These are phyloP conservation scores for Phytophthora cryptogea DNA, from an alignment of 352 stramenopile species.

Conservation along the genomic window DNA sequence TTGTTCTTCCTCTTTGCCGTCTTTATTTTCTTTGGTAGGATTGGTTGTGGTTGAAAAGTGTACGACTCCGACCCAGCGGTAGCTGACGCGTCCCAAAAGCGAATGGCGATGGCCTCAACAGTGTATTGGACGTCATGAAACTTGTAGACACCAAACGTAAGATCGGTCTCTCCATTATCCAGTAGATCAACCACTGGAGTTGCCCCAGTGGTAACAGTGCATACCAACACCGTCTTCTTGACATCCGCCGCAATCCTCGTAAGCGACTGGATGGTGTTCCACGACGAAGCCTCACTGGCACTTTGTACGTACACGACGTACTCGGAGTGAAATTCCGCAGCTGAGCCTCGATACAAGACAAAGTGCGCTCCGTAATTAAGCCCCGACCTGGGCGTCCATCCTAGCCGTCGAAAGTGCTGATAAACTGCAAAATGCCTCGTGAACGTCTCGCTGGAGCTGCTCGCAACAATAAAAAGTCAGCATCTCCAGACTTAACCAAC, in stretches of 20 bases:
- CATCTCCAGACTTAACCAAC: neutral
- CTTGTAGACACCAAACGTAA: slow-evolving; percentile 38
- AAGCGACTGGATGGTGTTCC: slow-evolving; percentile 65
- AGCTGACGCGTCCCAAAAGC: slow-evolving; percentile 56
- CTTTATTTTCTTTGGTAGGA: slow-evolving; percentile 42
- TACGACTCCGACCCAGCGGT: slow-evolving; percentile 29
- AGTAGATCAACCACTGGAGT: neutral
- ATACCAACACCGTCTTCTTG: slow-evolving; percentile 80
- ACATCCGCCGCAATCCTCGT: slow-evolving; percentile 77
- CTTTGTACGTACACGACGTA: slow-evolving; percentile 70
- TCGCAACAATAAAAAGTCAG: slow-evolving; percentile 1
- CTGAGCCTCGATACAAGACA: slow-evolving; percentile 66
- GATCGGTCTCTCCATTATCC: neutral
- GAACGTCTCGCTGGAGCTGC: slow-evolving; percentile 41
- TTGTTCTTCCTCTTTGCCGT: slow-evolving; percentile 36
- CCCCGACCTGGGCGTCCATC: slow-evolving; percentile 58
- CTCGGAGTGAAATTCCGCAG: slow-evolving; percentile 65
- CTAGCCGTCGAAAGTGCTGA: slow-evolving; percentile 62
- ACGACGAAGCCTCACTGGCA: slow-evolving; percentile 23
- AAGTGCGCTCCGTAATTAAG: slow-evolving; percentile 77
- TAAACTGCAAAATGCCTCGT: slow-evolving; percentile 45
- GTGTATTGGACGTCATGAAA: slow-evolving; percentile 41
- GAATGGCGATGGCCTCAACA: slow-evolving; percentile 51
- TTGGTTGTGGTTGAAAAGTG: slow-evolving; percentile 44
- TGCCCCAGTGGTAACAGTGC: slow-evolving; percentile 35